Base-by-base conservation (phyloP, 148 eudicot genomes). In the Fagopyrum esculentum region DNA sequence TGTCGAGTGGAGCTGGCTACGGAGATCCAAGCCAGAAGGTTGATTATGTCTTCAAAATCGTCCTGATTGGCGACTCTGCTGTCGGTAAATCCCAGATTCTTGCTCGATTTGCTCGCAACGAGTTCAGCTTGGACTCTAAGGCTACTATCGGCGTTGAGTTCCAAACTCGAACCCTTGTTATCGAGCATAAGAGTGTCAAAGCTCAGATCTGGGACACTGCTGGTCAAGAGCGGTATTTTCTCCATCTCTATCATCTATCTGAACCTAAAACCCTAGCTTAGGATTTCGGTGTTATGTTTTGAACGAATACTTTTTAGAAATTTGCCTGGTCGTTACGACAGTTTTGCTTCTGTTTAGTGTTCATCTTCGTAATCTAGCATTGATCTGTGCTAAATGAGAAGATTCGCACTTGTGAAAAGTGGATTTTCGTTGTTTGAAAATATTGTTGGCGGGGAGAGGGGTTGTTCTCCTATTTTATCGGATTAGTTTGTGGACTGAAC, bases 151-250 rank as follows among this genome's bases (percentile, higher is more conserved):
- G 95, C 6, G 95, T 90, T 54, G 95, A 90, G 78, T 90, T 90
- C 46, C 96, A 90, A 81, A 90, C 96, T 30, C 84, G 96, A 8
- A 90, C 96, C 35, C 84, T 90, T 19, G 78, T 87, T 16, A 84
- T 88, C 63, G 64, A 88, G 51, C 90, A 85, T 48, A 90, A 90
- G 85, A 83, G 86, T 50, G 83, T 90, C 76, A 90, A 90, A 64
- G 95, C 95, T 69, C 95, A 90, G 95, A 90, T 90, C 95, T 90
- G 96, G 96, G 96, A 88, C 69, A 88, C 92, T 29, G 96, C 96
- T n/a, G 96, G 96, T 75, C 96, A 90, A 82, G 96, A 90, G 79
- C 71, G 96, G 92, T 90, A 52, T 1, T 64, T 35, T 29, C 44
- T 43, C 4, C 35, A 0, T 6, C 29, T 54, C 44, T 35, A 22